Evolutionary conservation across 805 yeast species (phyloP).

Genomic region (Peterozyma xylosa): DNA sequence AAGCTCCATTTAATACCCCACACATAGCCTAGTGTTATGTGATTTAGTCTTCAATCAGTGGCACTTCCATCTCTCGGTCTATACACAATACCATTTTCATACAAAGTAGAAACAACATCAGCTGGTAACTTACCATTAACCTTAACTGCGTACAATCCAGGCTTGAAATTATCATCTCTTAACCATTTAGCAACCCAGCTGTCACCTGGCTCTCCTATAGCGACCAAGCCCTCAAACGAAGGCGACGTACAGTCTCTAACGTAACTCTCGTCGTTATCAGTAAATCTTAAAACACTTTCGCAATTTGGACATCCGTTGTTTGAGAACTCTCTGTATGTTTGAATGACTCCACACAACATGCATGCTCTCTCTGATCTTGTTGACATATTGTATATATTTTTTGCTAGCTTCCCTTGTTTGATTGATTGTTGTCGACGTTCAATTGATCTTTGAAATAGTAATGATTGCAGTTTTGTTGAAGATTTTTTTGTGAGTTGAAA

Average conservation of each 20-base stretch:
- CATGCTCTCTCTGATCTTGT: conserved; percentile 85
- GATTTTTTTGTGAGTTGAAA: too few relatives aligned
- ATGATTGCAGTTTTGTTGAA: too few relatives aligned
- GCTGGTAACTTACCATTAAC: conserved; percentile 88
- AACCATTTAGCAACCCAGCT: conserved; percentile 98
- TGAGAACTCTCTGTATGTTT: conserved; percentile 69
- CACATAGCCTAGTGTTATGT: background rate
- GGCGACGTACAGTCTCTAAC: conserved; percentile 94
- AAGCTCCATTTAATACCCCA: too few relatives aligned
- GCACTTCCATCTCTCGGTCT: conserved; percentile 94
- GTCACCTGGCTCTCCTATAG: conserved; percentile 72
- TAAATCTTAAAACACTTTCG: conserved; percentile 74
- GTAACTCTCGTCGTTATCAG: conserved; percentile 73
- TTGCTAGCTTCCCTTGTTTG: too few relatives aligned
- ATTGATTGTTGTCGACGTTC: too few relatives aligned
- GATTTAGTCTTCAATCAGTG: conserved; percentile 35
- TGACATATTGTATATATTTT: conserved; percentile 19
- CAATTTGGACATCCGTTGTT: conserved; percentile 95
- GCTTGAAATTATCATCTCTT: conserved; percentile 78
- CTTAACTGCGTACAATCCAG: conserved; percentile 91
- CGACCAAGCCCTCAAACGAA: conserved; percentile 90
- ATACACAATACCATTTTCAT: conserved; percentile 69
- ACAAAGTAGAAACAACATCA: conserved; percentile 69
- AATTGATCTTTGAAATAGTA: too few relatives aligned
- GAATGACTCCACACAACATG: conserved; percentile 92